These are phyloP conservation scores for Trichomonas gallinae DNA, from an alignment of 208 protist species.

Conservation along the genomic window DNA sequence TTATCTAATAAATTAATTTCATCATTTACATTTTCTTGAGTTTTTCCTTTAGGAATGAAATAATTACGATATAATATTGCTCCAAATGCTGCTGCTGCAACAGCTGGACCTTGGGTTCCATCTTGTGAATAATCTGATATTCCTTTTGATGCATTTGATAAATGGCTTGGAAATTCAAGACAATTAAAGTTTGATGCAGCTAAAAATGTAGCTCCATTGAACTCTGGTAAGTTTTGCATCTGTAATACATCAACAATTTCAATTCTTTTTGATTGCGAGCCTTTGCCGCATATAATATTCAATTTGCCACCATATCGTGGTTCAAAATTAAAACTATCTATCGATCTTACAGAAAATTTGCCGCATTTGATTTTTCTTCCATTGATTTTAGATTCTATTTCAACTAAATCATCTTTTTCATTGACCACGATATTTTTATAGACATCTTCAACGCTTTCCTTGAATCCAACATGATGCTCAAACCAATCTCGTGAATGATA, in stretches of 20 bases:
- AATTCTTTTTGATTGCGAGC: background rate
- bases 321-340: background rate
- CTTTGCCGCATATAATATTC: background rate
- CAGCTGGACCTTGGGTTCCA: background rate
- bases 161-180: background rate
- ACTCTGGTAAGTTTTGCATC: background rate
- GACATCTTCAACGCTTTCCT: background rate
- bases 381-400: background rate
- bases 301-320: background rate
- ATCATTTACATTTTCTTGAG: background rate
- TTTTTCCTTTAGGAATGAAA: background rate
- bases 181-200: slow-evolving; percentile 4
- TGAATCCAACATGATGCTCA: background rate
- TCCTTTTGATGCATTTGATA: background rate
- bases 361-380: background rate
- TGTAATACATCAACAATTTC: background rate
- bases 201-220: background rate
- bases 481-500: too few species aligned
- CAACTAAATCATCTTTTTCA: background rate
- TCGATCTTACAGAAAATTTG: background rate
- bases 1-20: background rate
- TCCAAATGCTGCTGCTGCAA: background rate
- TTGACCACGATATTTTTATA: background rate
- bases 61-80: background rate
- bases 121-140: background rate